phyloP scores from a whole-genome alignment of 2,329 filamentous ascomycete species.

The Emmonsiellopsis sp. region DNA sequence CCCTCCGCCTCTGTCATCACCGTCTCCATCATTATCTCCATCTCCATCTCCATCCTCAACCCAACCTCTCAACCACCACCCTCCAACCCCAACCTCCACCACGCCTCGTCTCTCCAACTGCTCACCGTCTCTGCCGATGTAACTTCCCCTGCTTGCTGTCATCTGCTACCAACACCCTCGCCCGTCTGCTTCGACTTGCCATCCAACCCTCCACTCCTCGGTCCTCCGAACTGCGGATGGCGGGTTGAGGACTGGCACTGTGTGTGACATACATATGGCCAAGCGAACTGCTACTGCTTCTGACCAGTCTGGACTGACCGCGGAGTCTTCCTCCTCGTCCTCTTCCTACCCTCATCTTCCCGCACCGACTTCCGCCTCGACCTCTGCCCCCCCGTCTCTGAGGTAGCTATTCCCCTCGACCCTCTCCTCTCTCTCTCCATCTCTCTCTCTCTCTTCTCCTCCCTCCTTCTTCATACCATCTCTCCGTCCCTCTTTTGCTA shows the following conservation, averaged over 20 bases:
- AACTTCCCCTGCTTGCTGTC: neutral
- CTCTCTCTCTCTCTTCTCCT: conserved; percentile 6
- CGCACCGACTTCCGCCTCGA: conserved; percentile 14
- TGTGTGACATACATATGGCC: conserved; percentile 36
- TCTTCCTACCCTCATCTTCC: conserved; percentile 20
- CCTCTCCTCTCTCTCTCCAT: conserved; percentile 7
- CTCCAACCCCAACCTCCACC: no score
- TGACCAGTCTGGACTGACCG: conserved; percentile 25
- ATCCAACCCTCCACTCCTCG: conserved; percentile 15
- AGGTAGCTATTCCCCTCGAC: conserved; percentile 26
- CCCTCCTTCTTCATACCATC: conserved; percentile 7
- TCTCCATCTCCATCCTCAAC: neutral
- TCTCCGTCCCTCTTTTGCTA: conserved; percentile 9
- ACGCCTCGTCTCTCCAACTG: neutral
- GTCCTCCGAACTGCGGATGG: conserved; percentile 31
- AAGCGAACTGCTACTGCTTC: conserved; percentile 36
- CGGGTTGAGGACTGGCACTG: conserved; percentile 26
- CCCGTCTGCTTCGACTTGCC: conserved; percentile 8
- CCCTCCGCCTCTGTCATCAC: neutral
- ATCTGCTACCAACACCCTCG: conserved; percentile 3
- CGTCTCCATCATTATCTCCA: neutral
- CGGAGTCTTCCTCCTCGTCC: conserved; percentile 26
- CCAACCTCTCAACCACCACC: neutral
- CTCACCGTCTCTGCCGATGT: neutral
- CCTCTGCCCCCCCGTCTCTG: conserved; percentile 21